These are phyloP conservation scores for Termitomyces sp. DNA, from an alignment of 768 basidiomycete species.

Conservation along the genomic window DNA sequence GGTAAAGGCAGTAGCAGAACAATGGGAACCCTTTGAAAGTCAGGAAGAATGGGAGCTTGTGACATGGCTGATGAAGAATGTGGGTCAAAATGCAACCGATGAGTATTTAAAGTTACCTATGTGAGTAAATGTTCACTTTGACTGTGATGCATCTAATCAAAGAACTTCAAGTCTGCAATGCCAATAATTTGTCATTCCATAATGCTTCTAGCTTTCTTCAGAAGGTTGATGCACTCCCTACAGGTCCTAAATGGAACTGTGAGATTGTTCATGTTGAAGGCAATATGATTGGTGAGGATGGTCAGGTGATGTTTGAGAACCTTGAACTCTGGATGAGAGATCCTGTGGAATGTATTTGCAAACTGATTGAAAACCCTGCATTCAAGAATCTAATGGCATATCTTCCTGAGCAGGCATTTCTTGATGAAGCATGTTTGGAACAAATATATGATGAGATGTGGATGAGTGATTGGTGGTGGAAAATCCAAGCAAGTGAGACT, in stretches of 20 bases:
- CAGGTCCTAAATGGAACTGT: constrained; percentile 21
- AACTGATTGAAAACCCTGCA: constrained; percentile 25
- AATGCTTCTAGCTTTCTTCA: constrained; percentile 20
- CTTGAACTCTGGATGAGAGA: constrained; percentile 20
- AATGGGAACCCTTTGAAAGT: constrained; percentile 8
- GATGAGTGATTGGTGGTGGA: constrained; percentile 28
- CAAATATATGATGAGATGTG: constrained; percentile 18
- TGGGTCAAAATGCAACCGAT: constrained; percentile 25
- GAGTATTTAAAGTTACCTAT: constrained; percentile 26
- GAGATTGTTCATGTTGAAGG: constrained; percentile 15
- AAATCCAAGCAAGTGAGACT: constrained; percentile 22
- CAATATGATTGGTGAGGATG: constrained; percentile 10
- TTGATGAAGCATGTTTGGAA: constrained; percentile 7
- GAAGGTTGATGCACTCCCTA: constrained; percentile 22
- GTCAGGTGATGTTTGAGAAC: constrained; percentile 4
- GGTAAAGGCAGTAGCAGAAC: neutral
- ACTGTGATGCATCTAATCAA: too few relatives aligned
- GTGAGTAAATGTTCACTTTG: constrained; percentile 15
- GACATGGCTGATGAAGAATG: constrained; percentile 23
- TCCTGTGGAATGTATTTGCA: constrained; percentile 24
- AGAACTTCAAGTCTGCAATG: neutral
- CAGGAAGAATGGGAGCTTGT: constrained; percentile 31
- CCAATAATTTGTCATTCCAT: constrained; percentile 19
- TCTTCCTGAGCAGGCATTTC: constrained; percentile 21
- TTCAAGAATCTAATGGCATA: constrained; percentile 25